Base-by-base conservation (phyloP, 2,329 filamentous ascomycete genomes). In the Cucurbitaria berberidis region DNA sequence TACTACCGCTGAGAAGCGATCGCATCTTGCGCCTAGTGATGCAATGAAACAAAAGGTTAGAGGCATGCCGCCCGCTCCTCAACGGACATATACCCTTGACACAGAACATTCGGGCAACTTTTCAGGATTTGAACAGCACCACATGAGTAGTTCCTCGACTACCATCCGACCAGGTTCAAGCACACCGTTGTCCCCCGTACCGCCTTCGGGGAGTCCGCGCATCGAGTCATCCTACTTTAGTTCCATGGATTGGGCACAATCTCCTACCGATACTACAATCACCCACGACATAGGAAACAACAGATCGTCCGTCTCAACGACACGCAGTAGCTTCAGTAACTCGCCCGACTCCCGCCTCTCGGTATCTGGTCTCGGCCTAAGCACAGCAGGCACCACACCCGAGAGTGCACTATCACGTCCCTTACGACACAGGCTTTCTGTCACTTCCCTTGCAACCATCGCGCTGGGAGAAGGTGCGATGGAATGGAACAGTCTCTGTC, bases 11-110 rank as follows among this genome's bases (percentile, higher is more conserved):
- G 69, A 67, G 21, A 62, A 57, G 35, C 57, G 67, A 18, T 61
- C 64, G 7, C 64, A 65, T 38, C 60, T 73, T n/a, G 58, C 57
- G 2, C 69, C 68, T 6, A 70, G 65, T 39, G 66, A 70, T 45
- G 64, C 68, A 8, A 60, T 69, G 29, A 60, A 64, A n/a, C 60
- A 62, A 41, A 62, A 69, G 40, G 52, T 73, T 13, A 55, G 51
- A 41, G 60, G 60, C 32, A 61, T 72, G 51, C 66, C 67, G 10
- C 61, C 51, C 11, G 56, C 66, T 11, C 68, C 69, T 3, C 40
- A 39, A 15, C 62, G 70, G 22, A 67, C 63, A 24, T 69, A 66
- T 18, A 71, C 67, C 0, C 55, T 71, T 15, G 63, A 67, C 4
- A 66, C 62, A 2, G 61, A 70, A 2, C 53, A 60, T 30, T 65